Conservation (phyloP, 495 filamentous ascomycete species). For the Pyrenopolyporus hunteri region DNA sequence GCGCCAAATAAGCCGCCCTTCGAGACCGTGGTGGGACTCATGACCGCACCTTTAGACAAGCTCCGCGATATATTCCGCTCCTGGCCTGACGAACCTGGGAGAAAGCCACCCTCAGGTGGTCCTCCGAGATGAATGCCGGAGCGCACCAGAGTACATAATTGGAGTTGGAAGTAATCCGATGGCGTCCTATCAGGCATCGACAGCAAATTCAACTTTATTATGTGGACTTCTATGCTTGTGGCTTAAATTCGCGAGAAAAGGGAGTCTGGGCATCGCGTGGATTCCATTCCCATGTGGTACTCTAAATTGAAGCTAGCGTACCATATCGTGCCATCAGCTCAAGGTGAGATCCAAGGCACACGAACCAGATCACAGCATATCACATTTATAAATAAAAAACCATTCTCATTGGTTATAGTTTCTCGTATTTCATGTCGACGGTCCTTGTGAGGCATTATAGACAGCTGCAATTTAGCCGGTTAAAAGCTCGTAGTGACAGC, state of each 20-base stretch:
- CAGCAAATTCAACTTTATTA: too few species aligned
- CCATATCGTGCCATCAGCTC: not conserved
- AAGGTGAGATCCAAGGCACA: not conserved
- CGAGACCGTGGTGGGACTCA: constrained; percentile 55
- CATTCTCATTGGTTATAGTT: not conserved
- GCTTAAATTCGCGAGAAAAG: too few species aligned
- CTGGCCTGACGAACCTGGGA: constrained; percentile 20
- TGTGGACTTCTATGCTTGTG: too few species aligned
- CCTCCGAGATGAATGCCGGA: constrained; percentile 14
- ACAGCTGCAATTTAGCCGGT: constrained; percentile 17
- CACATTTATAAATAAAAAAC: constrained; percentile 12
- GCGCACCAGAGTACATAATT: not conserved
- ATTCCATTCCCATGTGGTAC: not conserved
- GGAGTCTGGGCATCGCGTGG: too few species aligned
- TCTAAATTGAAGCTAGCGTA: not conserved
- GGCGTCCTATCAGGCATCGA: not conserved
- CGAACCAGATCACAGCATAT: not conserved
- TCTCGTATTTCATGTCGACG: constrained; percentile 4
- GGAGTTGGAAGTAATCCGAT: not conserved
- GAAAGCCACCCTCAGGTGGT: constrained; percentile 13
- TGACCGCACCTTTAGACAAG: constrained; percentile 60
- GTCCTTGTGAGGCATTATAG: not conserved
- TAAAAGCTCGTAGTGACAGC: not conserved
- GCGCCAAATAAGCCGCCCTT: constrained; percentile 58
- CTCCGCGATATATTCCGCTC: constrained; percentile 48